These are phyloP conservation scores for Trypanosoma scelopori DNA, from an alignment of 208 protist genomes.

Conservation along the genomic window DNA sequence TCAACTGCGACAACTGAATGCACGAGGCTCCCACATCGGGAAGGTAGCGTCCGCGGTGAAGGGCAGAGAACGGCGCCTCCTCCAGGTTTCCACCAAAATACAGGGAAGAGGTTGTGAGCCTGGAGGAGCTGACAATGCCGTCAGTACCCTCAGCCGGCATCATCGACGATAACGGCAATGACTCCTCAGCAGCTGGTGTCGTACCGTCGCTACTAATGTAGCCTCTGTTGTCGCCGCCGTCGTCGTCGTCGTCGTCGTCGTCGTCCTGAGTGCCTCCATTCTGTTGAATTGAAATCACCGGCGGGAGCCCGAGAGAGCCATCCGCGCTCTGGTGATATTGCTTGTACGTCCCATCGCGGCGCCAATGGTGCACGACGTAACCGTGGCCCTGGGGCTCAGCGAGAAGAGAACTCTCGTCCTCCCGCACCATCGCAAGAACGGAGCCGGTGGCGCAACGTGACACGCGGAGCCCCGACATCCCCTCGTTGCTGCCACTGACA, in stretches of 20 bases:
- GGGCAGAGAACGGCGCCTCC: constrained; percentile 22
- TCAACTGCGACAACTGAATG: constrained; percentile 57
- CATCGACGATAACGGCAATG: neutral
- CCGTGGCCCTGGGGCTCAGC: constrained; percentile 35
- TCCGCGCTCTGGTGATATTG: constrained; percentile 36
- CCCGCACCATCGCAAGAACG: constrained; percentile 61
- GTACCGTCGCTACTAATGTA: neutral
- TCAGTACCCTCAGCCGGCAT: constrained; percentile 3
- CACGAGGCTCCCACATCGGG: constrained; percentile 32
- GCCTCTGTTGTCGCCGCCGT: neutral
- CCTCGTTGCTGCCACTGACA: neutral
- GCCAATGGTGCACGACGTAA: constrained; percentile 59
- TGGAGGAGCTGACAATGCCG: constrained; percentile 8
- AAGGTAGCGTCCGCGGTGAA: constrained; percentile 34
- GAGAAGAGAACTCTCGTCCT: constrained; percentile 62
- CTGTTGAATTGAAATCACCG: constrained; percentile 23
- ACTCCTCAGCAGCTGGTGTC: neutral
- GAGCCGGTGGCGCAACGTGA: neutral
- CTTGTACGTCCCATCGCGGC: constrained; percentile 29
- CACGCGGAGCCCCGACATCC: neutral
- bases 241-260: neutral
- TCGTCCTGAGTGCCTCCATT: neutral
- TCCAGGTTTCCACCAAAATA: constrained; percentile 30
- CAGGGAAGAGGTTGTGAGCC: constrained; percentile 1
- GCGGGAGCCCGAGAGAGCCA: constrained; percentile 35